Conservation (phyloP, 257 asterid species). For the Solanum boliviense region DNA sequence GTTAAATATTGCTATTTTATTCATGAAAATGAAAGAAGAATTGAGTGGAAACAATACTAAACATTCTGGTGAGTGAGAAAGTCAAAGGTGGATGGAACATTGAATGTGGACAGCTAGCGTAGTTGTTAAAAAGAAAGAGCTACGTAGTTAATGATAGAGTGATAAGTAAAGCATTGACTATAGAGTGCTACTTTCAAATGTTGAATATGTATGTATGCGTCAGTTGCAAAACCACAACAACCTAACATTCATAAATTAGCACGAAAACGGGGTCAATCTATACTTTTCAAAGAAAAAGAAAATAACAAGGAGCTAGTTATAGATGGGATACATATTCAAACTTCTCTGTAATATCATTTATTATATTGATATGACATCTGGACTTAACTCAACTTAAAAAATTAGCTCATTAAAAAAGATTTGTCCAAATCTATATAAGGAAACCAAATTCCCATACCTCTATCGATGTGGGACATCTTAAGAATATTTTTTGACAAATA, state of each 20-base stretch:
- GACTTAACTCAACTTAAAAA: no score
- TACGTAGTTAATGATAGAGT: not conserved
- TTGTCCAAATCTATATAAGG: no score
- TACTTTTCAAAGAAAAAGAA: not conserved
- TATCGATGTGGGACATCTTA: no score
- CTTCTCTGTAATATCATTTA: not conserved
- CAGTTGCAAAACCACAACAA: not conserved
- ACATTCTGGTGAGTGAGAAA: not conserved
- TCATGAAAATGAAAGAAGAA: not conserved
- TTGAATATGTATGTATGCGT: not conserved
- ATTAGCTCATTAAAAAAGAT: fast-evolving
- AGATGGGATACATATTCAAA: not conserved
- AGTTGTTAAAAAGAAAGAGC: not conserved
- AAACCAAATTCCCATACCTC: no score
- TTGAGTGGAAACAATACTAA: not conserved
- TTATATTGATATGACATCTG: no score
- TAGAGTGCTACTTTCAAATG: not conserved
- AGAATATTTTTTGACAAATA: no score
- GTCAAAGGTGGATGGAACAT: not conserved
- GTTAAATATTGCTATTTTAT: not conserved
- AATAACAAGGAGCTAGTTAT: not conserved
- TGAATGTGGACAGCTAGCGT: not conserved
- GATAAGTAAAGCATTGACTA: not conserved
- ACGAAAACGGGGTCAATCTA: not conserved
- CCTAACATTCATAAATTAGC: not conserved